These are phyloP conservation scores for Arabis alpina DNA, from an alignment of 345 rosid species.

Conservation along the genomic window DNA sequence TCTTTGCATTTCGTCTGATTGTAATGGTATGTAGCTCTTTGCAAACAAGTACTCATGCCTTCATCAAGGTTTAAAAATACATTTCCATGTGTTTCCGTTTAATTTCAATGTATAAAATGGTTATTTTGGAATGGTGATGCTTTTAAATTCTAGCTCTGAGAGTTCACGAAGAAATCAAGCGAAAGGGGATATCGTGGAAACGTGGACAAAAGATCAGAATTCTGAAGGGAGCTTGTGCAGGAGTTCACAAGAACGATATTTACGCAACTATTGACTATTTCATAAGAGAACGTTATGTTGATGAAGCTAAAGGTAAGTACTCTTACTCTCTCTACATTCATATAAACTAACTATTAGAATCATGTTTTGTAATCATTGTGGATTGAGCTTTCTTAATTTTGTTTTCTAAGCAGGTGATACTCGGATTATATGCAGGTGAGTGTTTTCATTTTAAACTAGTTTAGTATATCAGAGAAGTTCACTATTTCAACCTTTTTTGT, in stretches of 20 bases:
- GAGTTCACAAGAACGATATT: conserved; percentile 49
- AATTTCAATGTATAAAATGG: not conserved
- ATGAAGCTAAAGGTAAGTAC: conserved; percentile 74
- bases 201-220: conserved; percentile 61
- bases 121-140: conserved; percentile 14
- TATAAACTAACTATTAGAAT: not conserved
- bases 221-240: conserved; percentile 64
- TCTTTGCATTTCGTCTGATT: conserved; percentile 60
- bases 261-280: conserved; percentile 70
- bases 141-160: conserved; percentile 55
- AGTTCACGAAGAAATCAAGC: conserved; percentile 52
- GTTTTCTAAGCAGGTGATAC: conserved; percentile 59
- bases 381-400: conserved; percentile 18
- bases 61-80: not conserved
- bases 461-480: not conserved
- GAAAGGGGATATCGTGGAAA: conserved; percentile 58
- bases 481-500: not conserved
- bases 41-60: not conserved
- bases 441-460: not conserved
- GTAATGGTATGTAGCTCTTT: conserved; percentile 41
- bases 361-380: not conserved
- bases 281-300: conserved; percentile 60
- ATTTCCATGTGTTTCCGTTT: not conserved
- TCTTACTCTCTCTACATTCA: not conserved
- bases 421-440: conserved; percentile 73